A percentile compares a stretch with the other conserved stretches of the same genome.
Evolutionary conservation across 176 grass and related monocot genomes (phyloP).

Genomic region (Avena sativa): DNA sequence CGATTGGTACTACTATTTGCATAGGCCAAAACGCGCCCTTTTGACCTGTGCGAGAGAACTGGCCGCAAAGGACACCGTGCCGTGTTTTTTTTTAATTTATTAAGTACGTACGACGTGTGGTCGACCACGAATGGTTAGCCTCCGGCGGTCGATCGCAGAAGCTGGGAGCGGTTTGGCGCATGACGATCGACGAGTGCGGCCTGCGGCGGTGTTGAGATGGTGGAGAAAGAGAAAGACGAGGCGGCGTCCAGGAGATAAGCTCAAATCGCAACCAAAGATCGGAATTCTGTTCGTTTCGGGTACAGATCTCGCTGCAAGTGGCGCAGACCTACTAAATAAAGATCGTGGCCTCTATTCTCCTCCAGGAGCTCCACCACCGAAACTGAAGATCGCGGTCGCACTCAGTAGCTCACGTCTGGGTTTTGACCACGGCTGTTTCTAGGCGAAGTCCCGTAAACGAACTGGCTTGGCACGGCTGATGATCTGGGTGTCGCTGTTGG

Average conservation of each 20-base stretch:
- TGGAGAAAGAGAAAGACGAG: conserved; percentile 3
- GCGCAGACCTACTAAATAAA: not conserved
- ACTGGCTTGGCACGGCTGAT: not conserved
- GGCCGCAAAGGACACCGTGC: not conserved
- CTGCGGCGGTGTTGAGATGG: not conserved
- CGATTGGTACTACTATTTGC: not conserved
- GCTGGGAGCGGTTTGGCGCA: conserved; percentile 24
- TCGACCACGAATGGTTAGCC: not conserved
- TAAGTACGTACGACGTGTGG: too few relatives aligned
- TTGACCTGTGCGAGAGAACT: conserved; percentile 13
- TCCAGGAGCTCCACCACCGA: not conserved
- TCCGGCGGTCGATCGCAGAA: not conserved
- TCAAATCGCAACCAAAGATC: not conserved
- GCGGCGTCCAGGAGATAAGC: conserved; percentile 25
- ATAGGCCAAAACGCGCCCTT: not conserved
- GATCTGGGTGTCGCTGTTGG: not conserved
- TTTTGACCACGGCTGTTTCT: not conserved
- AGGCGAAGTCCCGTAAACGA: not conserved
- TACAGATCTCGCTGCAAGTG: conserved; percentile 4
- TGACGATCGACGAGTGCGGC: conserved; percentile 19
- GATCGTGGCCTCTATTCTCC: not conserved
- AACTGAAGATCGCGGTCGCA: not conserved
- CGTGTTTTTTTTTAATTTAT: not conserved
- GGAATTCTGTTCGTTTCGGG: not conserved
- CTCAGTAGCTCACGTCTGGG: not conserved